Conservation (phyloP, 805 yeast species). For the Hanseniaspora nectarophila region DNA sequence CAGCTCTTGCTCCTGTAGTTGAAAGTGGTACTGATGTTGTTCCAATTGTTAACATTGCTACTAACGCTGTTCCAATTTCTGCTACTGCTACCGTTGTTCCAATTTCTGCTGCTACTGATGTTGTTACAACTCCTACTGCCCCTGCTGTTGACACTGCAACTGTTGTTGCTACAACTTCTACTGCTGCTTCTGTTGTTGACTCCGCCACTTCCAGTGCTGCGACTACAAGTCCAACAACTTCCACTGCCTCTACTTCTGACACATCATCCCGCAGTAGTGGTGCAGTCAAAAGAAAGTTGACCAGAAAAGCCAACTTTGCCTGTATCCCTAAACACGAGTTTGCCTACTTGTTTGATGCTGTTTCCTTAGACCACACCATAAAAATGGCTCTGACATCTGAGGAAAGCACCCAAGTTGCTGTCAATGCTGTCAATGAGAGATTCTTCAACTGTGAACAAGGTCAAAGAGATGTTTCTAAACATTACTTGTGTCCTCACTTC, state of each 20-base stretch:
- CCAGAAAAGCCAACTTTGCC: slow-evolving; percentile 4
- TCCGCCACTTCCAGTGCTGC: too few species aligned
- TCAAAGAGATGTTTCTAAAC: slow-evolving; percentile 1
- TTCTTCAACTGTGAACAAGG: not conserved
- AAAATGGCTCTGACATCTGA: not conserved
- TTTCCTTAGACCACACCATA: not conserved
- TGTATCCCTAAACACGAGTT: slow-evolving; percentile 1
- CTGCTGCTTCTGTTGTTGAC: too few species aligned
- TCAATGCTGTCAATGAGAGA: slow-evolving; percentile 3
- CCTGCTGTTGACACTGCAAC: too few species aligned
- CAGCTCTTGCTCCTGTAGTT: too few species aligned
- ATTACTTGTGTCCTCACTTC: slow-evolving; percentile 9
- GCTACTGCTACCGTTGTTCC: too few species aligned
- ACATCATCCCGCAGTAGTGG: not conserved
- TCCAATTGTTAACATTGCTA: too few species aligned
- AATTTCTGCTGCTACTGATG: too few species aligned
- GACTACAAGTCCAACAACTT: not conserved
- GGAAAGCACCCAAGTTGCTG: slow-evolving; percentile 2
- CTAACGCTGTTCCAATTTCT: too few species aligned
- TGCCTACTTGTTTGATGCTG: slow-evolving; percentile 10
- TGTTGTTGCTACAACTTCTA: too few species aligned
- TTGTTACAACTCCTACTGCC: too few species aligned
- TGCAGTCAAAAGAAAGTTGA: not conserved
- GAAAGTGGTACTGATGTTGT: too few species aligned
- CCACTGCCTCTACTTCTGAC: not conserved